Evolutionary conservation across 805 yeast genomes (phyloP).

Genomic region (Kodamaea neixiangensis): DNA sequence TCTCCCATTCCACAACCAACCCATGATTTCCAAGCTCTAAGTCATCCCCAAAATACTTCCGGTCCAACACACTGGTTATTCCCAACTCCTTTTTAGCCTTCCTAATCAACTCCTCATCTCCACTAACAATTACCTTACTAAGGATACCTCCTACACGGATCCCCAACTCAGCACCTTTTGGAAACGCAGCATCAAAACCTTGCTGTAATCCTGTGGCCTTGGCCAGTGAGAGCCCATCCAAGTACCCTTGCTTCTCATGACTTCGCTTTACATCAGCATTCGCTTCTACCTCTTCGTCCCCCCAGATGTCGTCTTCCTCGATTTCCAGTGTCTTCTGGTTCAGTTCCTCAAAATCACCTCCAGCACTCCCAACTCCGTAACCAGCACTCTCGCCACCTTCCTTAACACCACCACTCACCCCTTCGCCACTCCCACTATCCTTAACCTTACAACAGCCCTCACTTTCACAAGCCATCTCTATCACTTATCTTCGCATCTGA

Average conservation of each 20-base stretch:
- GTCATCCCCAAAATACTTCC: conserved; percentile 53
- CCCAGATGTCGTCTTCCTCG: conserved; percentile 32
- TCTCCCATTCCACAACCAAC: conserved; percentile 49
- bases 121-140: conserved; percentile 41
- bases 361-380: neutral
- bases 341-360: neutral
- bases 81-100: conserved; percentile 54
- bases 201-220: conserved; percentile 70
- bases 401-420: neutral
- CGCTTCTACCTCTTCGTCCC: conserved; percentile 26
- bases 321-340: too few species aligned
- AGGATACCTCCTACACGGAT: conserved; percentile 62
- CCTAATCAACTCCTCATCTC: conserved; percentile 25
- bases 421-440: neutral
- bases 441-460: neutral
- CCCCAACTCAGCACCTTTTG: conserved; percentile 73
- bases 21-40: conserved; percentile 38
- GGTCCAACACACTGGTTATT: conserved; percentile 58
- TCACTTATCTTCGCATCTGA: neutral
- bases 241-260: conserved; percentile 79
- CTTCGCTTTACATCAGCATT: conserved; percentile 47
- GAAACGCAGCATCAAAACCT: conserved; percentile 83
- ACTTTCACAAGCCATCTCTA: conserved; percentile 4
- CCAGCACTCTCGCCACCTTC: neutral
- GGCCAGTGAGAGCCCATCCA: conserved; percentile 73